Conservation (phyloP, 257 asterid species). For the Schizonepeta tenuifolia region DNA sequence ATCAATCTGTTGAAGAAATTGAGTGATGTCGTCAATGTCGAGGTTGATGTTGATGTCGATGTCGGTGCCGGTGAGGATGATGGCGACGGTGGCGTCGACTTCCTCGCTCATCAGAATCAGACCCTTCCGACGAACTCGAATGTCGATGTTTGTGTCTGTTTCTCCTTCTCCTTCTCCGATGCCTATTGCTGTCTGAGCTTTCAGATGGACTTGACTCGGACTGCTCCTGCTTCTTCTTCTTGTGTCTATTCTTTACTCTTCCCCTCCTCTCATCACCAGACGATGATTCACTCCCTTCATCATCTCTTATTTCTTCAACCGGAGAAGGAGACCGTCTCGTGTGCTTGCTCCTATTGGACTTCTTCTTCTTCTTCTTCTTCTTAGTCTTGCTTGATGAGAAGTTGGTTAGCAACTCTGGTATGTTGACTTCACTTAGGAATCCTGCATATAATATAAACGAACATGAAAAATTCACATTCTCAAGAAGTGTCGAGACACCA, state of each 20-base stretch:
- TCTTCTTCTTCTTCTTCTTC: conserved; percentile 52
- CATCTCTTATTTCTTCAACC: conserved; percentile 33
- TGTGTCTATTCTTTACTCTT: conserved; percentile 47
- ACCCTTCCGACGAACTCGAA: conserved; percentile 36
- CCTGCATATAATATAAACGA: conserved; percentile 49
- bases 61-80: conserved; percentile 23
- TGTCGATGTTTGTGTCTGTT: conserved; percentile 38
- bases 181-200: conserved; percentile 51
- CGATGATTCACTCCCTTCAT: conserved; percentile 45
- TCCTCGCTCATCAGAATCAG: conserved; percentile 42
- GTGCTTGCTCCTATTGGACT: conserved; percentile 56
- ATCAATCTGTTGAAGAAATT: conserved; percentile 28
- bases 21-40: conserved; percentile 5
- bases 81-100: conserved; percentile 31
- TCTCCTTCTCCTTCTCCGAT: conserved; percentile 42
- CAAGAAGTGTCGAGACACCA: not conserved
- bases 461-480: not conserved
- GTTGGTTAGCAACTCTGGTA: conserved; percentile 74
- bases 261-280: conserved; percentile 46
- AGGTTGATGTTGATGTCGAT: conserved; percentile 8
- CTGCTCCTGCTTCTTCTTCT: conserved; percentile 48
- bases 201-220: conserved; percentile 49
- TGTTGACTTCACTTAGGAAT: conserved; percentile 66
- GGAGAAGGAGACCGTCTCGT: conserved; percentile 49
- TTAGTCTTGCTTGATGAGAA: conserved; percentile 56